Base-by-base conservation (phyloP, 1,139 yeast species). In the Debaryomycetaceae sp. region DNA sequence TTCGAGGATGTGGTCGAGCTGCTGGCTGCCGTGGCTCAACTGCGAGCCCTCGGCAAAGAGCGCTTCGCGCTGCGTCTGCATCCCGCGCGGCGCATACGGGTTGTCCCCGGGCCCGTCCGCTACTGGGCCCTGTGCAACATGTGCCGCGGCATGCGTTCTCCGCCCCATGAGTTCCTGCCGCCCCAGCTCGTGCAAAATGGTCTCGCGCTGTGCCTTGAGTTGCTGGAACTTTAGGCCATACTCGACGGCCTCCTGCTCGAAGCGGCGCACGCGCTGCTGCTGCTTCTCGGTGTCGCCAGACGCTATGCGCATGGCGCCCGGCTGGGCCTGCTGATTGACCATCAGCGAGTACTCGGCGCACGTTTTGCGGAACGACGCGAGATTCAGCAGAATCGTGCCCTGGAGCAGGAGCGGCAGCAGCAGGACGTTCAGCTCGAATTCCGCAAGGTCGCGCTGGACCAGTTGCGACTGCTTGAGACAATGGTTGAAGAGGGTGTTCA, bases 401-500 rank as follows among this genome's bases (percentile, higher is more conserved):
- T 79, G 87, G 13, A 83, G 52, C 2, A 94, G 76, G 32, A 80
- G 58, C 10, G 93, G 92, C 1, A 90, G 71, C 5, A 74, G 66
- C 16, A 74, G 64, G 10, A 83, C 67, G 37, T 78, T 73, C 34
- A 65, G 60, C 38, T 83, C 90, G 40, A 87, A 78, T 33, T 62
- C 55, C 13, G 70, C 63, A 30, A 87, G 53, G 43, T 86, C 95
- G 38, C 70, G 71, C 36, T 75, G 70, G 32, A 87, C 56, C 24
- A 77, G 65, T 44, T 75, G 83, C 24, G 86, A 73, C 54, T 86
- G 95, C 51, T 83, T 85, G 35, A 81, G 66, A 7, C 95, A 95
- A 53, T 83, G 94, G 55, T 83, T 87, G 55, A 80, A 85, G 30
- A 86, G 61, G 18, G 94, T 76, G 55, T 85, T 85, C 95, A 49